phyloP scores from a whole-genome alignment of 2,329 filamentous ascomycete genomes.

The Cucurbitaria berberidis region DNA sequence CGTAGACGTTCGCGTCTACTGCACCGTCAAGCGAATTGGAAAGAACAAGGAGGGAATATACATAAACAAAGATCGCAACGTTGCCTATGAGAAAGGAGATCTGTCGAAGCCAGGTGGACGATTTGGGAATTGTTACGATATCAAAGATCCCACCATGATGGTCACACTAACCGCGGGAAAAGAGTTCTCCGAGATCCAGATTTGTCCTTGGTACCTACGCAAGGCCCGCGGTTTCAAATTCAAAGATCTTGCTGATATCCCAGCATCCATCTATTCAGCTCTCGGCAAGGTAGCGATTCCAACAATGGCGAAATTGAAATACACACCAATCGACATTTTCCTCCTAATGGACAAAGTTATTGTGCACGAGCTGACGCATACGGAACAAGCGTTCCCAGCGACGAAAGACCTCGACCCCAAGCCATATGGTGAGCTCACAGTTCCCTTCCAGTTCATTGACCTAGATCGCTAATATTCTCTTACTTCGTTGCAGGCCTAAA shows the following conservation, averaged over 20 bases:
- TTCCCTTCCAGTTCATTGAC: too few species aligned
- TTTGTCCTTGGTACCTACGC: slow-evolving; percentile 4
- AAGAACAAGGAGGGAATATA: not conserved
- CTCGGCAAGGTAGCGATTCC: not conserved
- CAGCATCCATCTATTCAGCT: not conserved
- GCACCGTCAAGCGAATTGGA: slow-evolving; percentile 1
- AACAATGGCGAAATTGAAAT: not conserved
- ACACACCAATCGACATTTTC: not conserved
- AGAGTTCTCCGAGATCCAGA: not conserved
- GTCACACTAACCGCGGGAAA: not conserved
- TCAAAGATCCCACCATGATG: not conserved
- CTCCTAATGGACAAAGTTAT: slow-evolving; percentile 4
- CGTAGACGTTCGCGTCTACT: slow-evolving; percentile 5
- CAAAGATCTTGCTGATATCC: not conserved
- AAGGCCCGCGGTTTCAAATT: slow-evolving; percentile 1
- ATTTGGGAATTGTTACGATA: not conserved
- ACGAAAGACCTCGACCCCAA: not conserved
- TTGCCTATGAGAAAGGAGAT: not conserved
- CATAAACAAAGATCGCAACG: slow-evolving; percentile 2
- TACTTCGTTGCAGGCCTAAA: not conserved
- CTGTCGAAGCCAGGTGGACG: too few species aligned
- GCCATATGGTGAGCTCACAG: not conserved
- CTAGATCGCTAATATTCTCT: not conserved
- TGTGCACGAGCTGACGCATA: slow-evolving; percentile 5
- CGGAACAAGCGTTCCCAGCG: not conserved